These are phyloP conservation scores for Chenopodium quinoa DNA, from an alignment of 148 eudicot genomes.

Conservation along the genomic window DNA sequence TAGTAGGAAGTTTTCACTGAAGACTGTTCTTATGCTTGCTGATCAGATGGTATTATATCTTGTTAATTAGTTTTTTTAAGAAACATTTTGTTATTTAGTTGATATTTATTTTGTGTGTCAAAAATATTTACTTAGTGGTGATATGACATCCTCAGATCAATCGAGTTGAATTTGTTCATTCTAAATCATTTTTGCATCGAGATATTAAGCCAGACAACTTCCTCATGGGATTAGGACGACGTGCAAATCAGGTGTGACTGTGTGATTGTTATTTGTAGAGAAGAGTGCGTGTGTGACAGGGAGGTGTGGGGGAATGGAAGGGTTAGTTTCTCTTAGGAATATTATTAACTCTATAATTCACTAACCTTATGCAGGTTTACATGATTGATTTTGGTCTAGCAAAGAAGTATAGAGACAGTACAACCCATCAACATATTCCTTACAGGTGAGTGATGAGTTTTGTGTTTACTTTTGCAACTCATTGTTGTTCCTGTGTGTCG, in stretches of 20 bases:
- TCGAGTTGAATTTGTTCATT: slow-evolving; percentile 89
- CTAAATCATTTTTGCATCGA: slow-evolving; percentile 93
- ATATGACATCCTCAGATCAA: slow-evolving; percentile 54
- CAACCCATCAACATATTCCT: slow-evolving; percentile 94
- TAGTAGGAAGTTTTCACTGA: slow-evolving; percentile 84
- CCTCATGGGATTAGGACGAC: slow-evolving; percentile 98
- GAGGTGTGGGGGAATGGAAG: background rate
- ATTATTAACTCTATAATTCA: background rate
- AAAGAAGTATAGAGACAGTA: slow-evolving; percentile 90
- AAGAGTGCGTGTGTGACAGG: too few species aligned
- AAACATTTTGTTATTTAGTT: background rate
- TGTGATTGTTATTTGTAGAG: background rate
- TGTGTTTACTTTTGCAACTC: background rate
- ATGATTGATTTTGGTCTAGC: slow-evolving; percentile 97
- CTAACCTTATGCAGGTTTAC: slow-evolving; percentile 61
- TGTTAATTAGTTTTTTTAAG: background rate
- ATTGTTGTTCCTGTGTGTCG: background rate
- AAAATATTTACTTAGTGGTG: slow-evolving; percentile 5
- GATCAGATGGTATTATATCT: slow-evolving; percentile 77
- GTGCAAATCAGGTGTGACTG: slow-evolving; percentile 78
- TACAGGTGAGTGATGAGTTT: slow-evolving; percentile 52
- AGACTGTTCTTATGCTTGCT: slow-evolving; percentile 98
- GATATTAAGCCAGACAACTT: slow-evolving; percentile 99
- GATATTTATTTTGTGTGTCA: background rate
- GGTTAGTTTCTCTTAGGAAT: background rate